These are phyloP conservation scores for Yamadazyma nakazawae DNA, from an alignment of 805 yeast species.

Conservation along the genomic window DNA sequence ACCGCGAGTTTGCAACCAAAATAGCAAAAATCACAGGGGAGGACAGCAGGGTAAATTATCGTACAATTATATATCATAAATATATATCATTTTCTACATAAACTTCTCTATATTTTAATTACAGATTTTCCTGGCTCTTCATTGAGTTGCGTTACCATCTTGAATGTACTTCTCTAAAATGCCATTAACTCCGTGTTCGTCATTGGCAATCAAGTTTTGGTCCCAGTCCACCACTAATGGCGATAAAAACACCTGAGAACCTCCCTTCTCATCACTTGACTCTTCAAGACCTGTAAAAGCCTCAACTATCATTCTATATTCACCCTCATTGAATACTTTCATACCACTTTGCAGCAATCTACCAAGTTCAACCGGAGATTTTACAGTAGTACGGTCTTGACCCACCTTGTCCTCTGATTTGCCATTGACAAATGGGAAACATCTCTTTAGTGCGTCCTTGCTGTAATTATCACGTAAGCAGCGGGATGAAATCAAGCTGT, in stretches of 20 bases:
- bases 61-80: neutral
- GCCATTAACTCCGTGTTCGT: constrained; percentile 27
- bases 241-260: constrained; percentile 31
- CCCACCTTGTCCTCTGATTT: constrained; percentile 14
- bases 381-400: constrained; percentile 17
- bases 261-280: constrained; percentile 18
- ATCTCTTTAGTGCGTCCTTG: constrained; percentile 24
- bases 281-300: constrained; percentile 29
- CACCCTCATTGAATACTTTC: constrained; percentile 34
- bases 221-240: constrained; percentile 48
- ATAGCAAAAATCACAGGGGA: too few relatives aligned
- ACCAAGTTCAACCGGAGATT: constrained; percentile 13
- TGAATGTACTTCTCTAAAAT: constrained; percentile 29
- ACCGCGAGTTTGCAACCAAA: neutral
- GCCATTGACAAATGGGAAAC: constrained; percentile 38
- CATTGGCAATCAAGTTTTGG: constrained; percentile 38
- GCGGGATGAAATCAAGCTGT: constrained; percentile 23
- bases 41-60: neutral
- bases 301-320: constrained; percentile 37
- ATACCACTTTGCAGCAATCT: constrained; percentile 23
- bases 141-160: neutral
- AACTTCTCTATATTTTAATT: neutral
- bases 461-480: constrained; percentile 24
- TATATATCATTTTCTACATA: neutral
- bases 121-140: too few relatives aligned